A percentile compares a stretch with the other conserved stretches of the same genome.
Evolutionary conservation across 176 grass and related monocot species (phyloP).

Genomic region (Oryza nivara): DNA sequence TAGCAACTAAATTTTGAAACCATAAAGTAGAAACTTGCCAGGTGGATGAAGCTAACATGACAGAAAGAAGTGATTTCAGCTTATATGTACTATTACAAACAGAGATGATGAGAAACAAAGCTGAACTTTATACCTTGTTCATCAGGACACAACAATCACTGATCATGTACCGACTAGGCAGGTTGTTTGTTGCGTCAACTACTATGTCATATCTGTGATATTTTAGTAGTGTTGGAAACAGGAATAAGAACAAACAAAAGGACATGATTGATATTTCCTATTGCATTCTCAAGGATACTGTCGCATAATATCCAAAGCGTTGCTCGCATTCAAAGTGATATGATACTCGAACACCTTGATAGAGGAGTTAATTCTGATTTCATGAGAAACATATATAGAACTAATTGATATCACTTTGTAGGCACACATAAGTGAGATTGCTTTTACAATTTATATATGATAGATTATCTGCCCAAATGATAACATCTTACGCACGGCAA

Average conservation of each 20-base stretch:
- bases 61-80: background rate
- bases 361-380: constrained; percentile 89
- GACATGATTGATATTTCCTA: background rate
- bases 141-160: constrained; percentile 91
- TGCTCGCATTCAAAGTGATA: constrained; percentile 70
- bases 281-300: constrained; percentile 74
- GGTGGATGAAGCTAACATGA: background rate
- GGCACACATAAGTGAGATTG: background rate
- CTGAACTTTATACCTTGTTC: constrained; percentile 64
- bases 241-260: background rate
- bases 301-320: constrained; percentile 70
- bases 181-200: constrained; percentile 94
- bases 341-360: constrained; percentile 74
- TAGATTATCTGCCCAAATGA: constrained; percentile 5
- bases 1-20: background rate
- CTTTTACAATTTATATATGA: background rate
- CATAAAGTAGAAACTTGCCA: background rate
- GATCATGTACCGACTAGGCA: constrained; percentile 94
- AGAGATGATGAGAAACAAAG: constrained; percentile 12
- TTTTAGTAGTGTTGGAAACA: constrained; percentile 63
- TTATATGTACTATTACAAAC: background rate
- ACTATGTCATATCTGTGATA: constrained; percentile 79
- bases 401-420: constrained; percentile 32
- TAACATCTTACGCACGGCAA: constrained; percentile 81
- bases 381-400: background rate